Evolutionary conservation across 768 basidiomycete genomes (phyloP), one percentile per base, ranked within the genome.

Genomic region (button mushroom (Agaricus bisporus)): DNA sequence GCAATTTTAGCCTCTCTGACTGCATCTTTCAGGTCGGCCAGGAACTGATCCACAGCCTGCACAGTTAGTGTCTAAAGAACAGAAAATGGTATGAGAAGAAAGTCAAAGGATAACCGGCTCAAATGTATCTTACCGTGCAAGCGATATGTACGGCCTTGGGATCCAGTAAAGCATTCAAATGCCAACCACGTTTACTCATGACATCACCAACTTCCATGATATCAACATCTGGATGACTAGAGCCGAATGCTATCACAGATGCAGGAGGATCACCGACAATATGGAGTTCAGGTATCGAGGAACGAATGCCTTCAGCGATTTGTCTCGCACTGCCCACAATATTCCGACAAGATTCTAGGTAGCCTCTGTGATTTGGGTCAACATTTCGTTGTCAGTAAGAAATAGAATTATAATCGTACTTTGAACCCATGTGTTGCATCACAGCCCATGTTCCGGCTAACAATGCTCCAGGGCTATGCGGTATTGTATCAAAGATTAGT

Each of bases 361-460:
- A 98, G 10, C 95, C 95, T 29, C 89, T 93, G 61, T 7, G 39
- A 5, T 35, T 28, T 6, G 29, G 3, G 5, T 51, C 25, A 43
- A 18, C 20, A 25, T 15, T 32, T 22, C 29, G 3, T 25, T 22
- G 20, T 5, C 26, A 51, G 18, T 18, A 43, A 52, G 25, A 49
- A 41, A 41, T 20, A 36, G 39, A 56, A 56, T 42, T 17, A 38
- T 10, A 37, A n/a, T 75, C 86, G 48, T 63, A 93, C 91, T 86
- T 77, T 56, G 85, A 76, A 26, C 95, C 95, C 73, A 98, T 86
- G 66, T 91, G 83, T 58, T 95, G 88, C 84, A 99, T 86, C 2
- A 93, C 92, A 6, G 95, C 95, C 93, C 94, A 99, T 26, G 93
- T 85, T 43, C 91, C 95, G 22, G 95, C 95, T 56, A 99, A 86